phyloP scores from a whole-genome alignment of 768 basidiomycete species.

The Trametes gibbosa region DNA sequence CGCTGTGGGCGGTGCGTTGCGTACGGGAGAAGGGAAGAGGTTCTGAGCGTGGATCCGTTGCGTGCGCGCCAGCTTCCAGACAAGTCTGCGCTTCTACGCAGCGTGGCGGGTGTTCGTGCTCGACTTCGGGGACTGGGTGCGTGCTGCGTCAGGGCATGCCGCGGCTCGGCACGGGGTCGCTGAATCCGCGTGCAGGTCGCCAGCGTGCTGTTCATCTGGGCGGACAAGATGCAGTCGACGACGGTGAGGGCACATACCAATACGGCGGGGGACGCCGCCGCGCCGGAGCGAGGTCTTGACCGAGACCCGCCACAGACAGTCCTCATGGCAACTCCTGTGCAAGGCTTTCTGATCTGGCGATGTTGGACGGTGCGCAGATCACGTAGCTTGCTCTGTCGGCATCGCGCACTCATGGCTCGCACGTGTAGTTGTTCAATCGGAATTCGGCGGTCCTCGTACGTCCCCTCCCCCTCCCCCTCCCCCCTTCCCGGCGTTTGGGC shows the following conservation, averaged over 20 bases:
- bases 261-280: too few relatives aligned
- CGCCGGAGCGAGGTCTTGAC: background rate
- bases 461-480: background rate
- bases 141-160: conserved; percentile 14
- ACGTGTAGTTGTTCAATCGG: conserved; percentile 15
- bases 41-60: background rate
- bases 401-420: too few relatives aligned
- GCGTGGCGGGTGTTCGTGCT: conserved; percentile 25
- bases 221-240: conserved; percentile 19
- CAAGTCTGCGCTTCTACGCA: conserved; percentile 18
- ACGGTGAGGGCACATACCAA: conserved; percentile 11
- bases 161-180: too few relatives aligned
- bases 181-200: background rate
- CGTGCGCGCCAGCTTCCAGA: conserved; percentile 20
- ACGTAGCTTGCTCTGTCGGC: background rate
- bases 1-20: too few relatives aligned
- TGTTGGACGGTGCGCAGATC: conserved; percentile 27
- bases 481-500: too few relatives aligned
- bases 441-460: conserved; percentile 17
- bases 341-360: conserved; percentile 28
- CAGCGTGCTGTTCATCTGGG: conserved; percentile 19
- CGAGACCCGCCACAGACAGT: conserved; percentile 15
- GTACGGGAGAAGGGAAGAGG: too few relatives aligned
- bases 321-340: conserved; percentile 27
- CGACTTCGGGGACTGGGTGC: conserved; percentile 28